Evolutionary conservation across 176 grass and related monocot genomes (phyloP).

Genomic region (Triticum aestivum): IWGSC_CS_RefSeq_v2.1 NC_057794.1:252443489-252443988

Average conservation of each 20-base stretch:
- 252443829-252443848: neutral
- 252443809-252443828: too few relatives aligned
- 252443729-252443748: neutral
- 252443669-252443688: neutral
- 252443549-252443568: neutral
- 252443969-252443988: neutral
- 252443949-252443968: neutral
- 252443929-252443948: neutral
- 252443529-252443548: constrained; percentile 1
- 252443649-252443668: neutral
- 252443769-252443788: too few relatives aligned
- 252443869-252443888: neutral
- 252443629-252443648: neutral
- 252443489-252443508: neutral
- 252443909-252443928: neutral
- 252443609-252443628: neutral
- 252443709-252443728: neutral
- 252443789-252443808: too few relatives aligned
- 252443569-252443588: neutral
- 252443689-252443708: neutral
- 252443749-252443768: neutral
- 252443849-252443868: neutral
- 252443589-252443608: neutral
- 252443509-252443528: too few relatives aligned
- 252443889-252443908: too few relatives aligned